Evolutionary conservation across 306 rosid genomes (phyloP).

Genomic region (Prunus campanulata): DNA sequence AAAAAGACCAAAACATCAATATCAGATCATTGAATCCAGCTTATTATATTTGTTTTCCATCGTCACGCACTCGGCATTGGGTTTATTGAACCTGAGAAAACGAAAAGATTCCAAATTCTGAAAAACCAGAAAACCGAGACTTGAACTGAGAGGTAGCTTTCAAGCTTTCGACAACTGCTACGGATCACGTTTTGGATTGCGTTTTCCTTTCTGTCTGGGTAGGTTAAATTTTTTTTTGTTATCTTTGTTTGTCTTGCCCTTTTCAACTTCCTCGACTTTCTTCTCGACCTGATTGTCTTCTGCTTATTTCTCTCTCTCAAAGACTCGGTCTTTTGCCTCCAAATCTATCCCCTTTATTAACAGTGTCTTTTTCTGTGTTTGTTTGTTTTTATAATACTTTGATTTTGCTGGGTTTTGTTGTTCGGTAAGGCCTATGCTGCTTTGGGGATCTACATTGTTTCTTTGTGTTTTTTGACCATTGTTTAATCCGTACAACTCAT

Average conservation of each 20-base stretch:
- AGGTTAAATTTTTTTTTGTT: slow-evolving; percentile 34
- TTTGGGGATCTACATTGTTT: slow-evolving; percentile 29
- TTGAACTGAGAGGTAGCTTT: slow-evolving; percentile 47
- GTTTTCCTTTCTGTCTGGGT: slow-evolving; percentile 33
- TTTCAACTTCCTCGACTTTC: slow-evolving; percentile 24
- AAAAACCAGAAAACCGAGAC: slow-evolving; percentile 31
- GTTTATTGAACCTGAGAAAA: slow-evolving; percentile 19
- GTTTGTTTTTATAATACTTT: neutral
- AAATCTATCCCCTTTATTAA: slow-evolving; percentile 20
- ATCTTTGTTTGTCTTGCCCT: slow-evolving; percentile 37
- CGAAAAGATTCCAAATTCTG: slow-evolving; percentile 25
- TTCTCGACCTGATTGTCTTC: neutral
- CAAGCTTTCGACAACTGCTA: slow-evolving; percentile 36
- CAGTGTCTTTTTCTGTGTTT: slow-evolving; percentile 1
- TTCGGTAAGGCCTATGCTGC: slow-evolving; percentile 16
- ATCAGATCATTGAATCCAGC: slow-evolving; percentile 15
- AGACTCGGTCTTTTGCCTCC: slow-evolving; percentile 15
- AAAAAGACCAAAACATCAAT: neutral
- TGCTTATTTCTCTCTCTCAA: slow-evolving; percentile 10
- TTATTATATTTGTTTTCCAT: slow-evolving; percentile 11
- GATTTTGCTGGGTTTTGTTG: slow-evolving; percentile 8
- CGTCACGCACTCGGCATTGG: slow-evolving; percentile 8
- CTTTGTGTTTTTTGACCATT: slow-evolving; percentile 2
- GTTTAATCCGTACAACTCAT: slow-evolving; percentile 19
- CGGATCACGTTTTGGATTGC: slow-evolving; percentile 35